A percentile compares a stretch with the other conserved stretches of the same genome.
These are phyloP conservation scores for Alternaria incomplexa DNA, from an alignment of 2,329 filamentous ascomycete species.

Conservation along the genomic window DNA sequence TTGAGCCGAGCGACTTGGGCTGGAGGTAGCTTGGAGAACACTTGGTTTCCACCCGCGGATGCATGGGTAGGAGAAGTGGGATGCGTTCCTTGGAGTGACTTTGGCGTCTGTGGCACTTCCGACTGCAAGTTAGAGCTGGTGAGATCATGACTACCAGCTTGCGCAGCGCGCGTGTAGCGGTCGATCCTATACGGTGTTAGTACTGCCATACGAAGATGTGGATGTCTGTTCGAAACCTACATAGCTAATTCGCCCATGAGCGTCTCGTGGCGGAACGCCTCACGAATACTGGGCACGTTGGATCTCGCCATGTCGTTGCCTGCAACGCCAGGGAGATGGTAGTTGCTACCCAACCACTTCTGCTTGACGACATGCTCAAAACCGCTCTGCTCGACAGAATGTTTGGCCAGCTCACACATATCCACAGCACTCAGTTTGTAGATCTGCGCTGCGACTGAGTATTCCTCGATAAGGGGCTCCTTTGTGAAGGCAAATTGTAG, in stretches of 20 bases:
- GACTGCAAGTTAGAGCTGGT: conserved; percentile 46
- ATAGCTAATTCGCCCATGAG: conserved; percentile 82
- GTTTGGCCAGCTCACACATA: conserved; percentile 98
- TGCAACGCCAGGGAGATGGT: conserved; percentile 75
- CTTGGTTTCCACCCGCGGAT: conserved; percentile 43
- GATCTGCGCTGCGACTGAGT: conserved; percentile 96
- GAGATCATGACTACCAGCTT: conserved; percentile 36
- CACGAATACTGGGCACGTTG: conserved; percentile 91
- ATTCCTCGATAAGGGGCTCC: conserved; percentile 96
- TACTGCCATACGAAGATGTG: not conserved
- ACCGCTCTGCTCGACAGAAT: conserved; percentile 92
- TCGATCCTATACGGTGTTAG: conserved; percentile 39
- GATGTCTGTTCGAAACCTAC: conserved; percentile 59
- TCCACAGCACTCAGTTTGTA: conserved; percentile 97
- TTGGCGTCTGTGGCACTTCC: conserved; percentile 36
- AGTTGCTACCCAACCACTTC: conserved; percentile 85
- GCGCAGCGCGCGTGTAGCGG: conserved; percentile 51
- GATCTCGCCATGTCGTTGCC: conserved; percentile 96
- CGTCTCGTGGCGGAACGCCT: conserved; percentile 88
- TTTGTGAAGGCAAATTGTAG: conserved; percentile 98
- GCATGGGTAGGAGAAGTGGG: conserved; percentile 50
- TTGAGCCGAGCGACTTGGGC: conserved; percentile 48
- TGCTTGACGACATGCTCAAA: conserved; percentile 90
- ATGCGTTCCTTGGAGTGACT: conserved; percentile 37
- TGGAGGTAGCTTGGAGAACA: conserved; percentile 37